phyloP scores from a whole-genome alignment of 768 basidiomycete species.

The Mycena alexandri region DNA sequence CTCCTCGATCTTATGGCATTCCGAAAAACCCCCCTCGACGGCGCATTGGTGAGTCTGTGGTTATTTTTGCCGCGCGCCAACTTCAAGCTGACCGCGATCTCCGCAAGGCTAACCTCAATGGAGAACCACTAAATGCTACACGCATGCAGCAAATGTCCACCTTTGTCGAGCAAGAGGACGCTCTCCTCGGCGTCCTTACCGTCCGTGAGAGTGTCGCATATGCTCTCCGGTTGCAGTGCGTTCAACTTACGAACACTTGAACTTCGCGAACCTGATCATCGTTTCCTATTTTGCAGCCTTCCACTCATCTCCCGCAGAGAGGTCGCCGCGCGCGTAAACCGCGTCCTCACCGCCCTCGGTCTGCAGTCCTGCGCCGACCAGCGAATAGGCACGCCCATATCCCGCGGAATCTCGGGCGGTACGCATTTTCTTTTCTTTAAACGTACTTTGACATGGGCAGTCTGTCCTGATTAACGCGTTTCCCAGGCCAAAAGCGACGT shows the following conservation, averaged over 20 bases:
- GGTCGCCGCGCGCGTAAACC: constrained; percentile 56
- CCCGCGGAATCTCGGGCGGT: constrained; percentile 72
- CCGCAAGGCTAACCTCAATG: constrained; percentile 50
- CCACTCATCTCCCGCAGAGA: constrained; percentile 52
- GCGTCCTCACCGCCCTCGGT: constrained; percentile 61
- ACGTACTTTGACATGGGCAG: background rate
- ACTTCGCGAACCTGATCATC: background rate
- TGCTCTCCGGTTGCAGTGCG: constrained; percentile 62
- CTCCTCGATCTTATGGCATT: constrained; percentile 61
- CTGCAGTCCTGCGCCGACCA: constrained; percentile 61
- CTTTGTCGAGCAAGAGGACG: constrained; percentile 74
- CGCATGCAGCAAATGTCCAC: constrained; percentile 56
- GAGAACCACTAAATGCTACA: constrained; percentile 40
- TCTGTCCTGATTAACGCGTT: background rate
- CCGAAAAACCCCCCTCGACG: constrained; percentile 48
- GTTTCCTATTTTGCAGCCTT: constrained; percentile 38
- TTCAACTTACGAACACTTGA: background rate
- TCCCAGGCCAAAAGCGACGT: constrained; percentile 69
- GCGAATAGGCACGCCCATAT: constrained; percentile 68
- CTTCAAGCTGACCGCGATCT: too few relatives aligned
- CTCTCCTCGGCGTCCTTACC: constrained; percentile 68
- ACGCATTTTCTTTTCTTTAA: constrained; percentile 14
- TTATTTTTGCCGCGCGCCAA: too few relatives aligned
- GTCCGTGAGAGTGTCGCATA: constrained; percentile 68
- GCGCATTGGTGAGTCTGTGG: constrained; percentile 45